Evolutionary conservation across 148 eudicot species (phyloP).

Genomic region (Beta vulgaris): DNA sequence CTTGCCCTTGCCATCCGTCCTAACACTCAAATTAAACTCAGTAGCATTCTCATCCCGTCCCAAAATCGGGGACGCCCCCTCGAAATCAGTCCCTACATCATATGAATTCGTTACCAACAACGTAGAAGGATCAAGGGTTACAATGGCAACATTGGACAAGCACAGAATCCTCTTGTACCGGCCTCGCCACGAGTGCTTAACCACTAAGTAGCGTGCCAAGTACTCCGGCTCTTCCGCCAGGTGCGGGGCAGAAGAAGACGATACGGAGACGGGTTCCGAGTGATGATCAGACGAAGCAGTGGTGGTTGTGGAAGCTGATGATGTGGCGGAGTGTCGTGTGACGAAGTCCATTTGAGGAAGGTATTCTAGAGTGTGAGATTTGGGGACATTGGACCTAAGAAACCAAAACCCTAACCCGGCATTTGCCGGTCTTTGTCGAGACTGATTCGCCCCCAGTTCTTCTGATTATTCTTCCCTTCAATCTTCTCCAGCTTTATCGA

Average conservation of each 20-base stretch:
- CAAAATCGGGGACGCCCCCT: constrained; percentile 66
- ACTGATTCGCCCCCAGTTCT: constrained; percentile 99
- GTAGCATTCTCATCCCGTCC: constrained; percentile 78
- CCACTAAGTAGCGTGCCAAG: constrained; percentile 64
- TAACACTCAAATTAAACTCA: constrained; percentile 83
- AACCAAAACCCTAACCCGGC: constrained; percentile 70
- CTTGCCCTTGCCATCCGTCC: constrained; percentile 90
- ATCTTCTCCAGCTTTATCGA: not conserved
- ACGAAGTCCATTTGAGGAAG: constrained; percentile 89
- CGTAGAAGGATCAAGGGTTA: constrained; percentile 78
- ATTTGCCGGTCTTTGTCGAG: constrained; percentile 71
- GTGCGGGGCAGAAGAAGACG: constrained; percentile 32
- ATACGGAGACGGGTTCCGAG: constrained; percentile 19
- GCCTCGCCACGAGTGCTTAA: constrained; percentile 97
- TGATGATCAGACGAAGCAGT: constrained; percentile 4
- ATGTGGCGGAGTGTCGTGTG: constrained; percentile 53
- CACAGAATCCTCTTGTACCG: constrained; percentile 90
- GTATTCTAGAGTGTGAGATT: constrained; percentile 69
- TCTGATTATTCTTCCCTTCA: constrained; percentile 17
- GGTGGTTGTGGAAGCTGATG: constrained; percentile 23
- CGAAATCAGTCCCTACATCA: constrained; percentile 65
- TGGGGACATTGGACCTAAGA: constrained; percentile 67
- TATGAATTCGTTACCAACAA: constrained; percentile 82
- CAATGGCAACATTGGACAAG: constrained; percentile 49
- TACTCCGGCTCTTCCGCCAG: constrained; percentile 84